These are phyloP conservation scores for Colletotrichum lindemuthianum DNA, from an alignment of 2,329 filamentous ascomycete species.

Conservation along the genomic window DNA sequence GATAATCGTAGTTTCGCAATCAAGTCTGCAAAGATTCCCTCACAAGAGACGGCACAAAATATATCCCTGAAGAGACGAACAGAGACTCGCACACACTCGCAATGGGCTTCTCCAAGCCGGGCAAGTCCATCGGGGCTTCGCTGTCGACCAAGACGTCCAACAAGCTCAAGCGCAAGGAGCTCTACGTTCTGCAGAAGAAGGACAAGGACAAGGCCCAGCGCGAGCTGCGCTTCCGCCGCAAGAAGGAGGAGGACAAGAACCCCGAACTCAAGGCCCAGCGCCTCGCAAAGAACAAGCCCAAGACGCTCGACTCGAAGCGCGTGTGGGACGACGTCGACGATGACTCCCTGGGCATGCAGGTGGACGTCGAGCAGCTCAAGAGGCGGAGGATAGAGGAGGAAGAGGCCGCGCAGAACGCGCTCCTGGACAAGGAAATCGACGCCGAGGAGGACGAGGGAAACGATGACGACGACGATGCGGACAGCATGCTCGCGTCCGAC, in stretches of 20 bases:
- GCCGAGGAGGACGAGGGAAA: constrained; percentile 63
- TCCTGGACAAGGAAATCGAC: constrained; percentile 43
- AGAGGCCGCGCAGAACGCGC: constrained; percentile 58
- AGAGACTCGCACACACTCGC: background rate
- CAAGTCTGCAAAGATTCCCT: too few relatives aligned
- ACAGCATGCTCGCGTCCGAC: constrained; percentile 83
- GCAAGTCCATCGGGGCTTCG: constrained; percentile 41
- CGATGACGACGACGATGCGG: constrained; percentile 48
- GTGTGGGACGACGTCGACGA: constrained; percentile 84
- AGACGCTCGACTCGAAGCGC: constrained; percentile 87
- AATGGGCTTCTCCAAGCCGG: constrained; percentile 37
- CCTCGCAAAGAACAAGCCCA: constrained; percentile 79
- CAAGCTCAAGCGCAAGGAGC: constrained; percentile 81
- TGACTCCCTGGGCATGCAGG: constrained; percentile 64
- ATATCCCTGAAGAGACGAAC: background rate
- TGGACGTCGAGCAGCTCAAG: constrained; percentile 70
- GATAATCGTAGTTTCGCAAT: background rate
- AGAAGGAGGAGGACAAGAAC: constrained; percentile 86
- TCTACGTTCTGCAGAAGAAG: constrained; percentile 85
- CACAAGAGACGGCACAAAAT: background rate
- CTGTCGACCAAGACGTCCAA: constrained; percentile 68
- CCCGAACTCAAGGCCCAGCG: constrained; percentile 79
- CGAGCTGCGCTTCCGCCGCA: constrained; percentile 79
- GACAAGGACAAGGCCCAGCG: constrained; percentile 77
- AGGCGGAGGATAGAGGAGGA: constrained; percentile 64